These are phyloP conservation scores for Myxozyma udenii DNA, from an alignment of 805 yeast species.

Conservation along the genomic window DNA sequence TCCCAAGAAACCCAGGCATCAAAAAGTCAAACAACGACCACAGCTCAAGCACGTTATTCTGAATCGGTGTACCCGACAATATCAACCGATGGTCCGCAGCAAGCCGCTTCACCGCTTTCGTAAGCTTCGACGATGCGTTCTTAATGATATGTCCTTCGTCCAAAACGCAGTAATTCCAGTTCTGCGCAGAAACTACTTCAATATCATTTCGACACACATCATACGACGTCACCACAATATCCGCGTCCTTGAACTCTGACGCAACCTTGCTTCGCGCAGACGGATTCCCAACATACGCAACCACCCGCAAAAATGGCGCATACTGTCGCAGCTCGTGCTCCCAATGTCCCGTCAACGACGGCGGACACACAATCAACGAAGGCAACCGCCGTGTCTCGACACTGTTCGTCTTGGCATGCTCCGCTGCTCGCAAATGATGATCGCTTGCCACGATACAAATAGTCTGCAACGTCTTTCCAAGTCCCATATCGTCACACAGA, in stretches of 20 bases:
- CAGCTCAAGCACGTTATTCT: slow-evolving; percentile 89
- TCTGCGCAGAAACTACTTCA: slow-evolving; percentile 54
- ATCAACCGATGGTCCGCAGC: slow-evolving; percentile 86
- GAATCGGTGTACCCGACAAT: slow-evolving; percentile 96
- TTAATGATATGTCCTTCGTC: slow-evolving; percentile 98
- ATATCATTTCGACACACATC: slow-evolving; percentile 95
- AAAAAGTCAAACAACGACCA: slow-evolving; percentile 97
- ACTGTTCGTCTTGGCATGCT: slow-evolving; percentile 56
- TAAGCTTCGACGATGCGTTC: slow-evolving; percentile 81
- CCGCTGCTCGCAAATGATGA: slow-evolving; percentile 78
- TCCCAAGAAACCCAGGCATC: slow-evolving; percentile 98
- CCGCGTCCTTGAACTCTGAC: slow-evolving; percentile 53
- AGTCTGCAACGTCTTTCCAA: slow-evolving; percentile 95
- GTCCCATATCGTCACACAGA: slow-evolving; percentile 98
- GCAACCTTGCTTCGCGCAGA: slow-evolving; percentile 59
- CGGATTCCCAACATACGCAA: slow-evolving; percentile 95
- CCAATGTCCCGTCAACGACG: slow-evolving; percentile 98
- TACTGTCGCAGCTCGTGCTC: slow-evolving; percentile 88
- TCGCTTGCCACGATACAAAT: slow-evolving; percentile 96
- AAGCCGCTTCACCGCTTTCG: slow-evolving; percentile 80
- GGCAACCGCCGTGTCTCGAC: slow-evolving; percentile 73
- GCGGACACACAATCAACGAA: slow-evolving; percentile 88
- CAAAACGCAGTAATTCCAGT: slow-evolving; percentile 88
- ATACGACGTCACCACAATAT: slow-evolving; percentile 89
- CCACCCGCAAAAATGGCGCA: slow-evolving; percentile 77